A percentile compares a stretch with the other conserved stretches of the same genome.
These are phyloP conservation scores for Aspergillus puulaauensis DNA, from an alignment of 2,329 filamentous ascomycete genomes.

Conservation along the genomic window DNA sequence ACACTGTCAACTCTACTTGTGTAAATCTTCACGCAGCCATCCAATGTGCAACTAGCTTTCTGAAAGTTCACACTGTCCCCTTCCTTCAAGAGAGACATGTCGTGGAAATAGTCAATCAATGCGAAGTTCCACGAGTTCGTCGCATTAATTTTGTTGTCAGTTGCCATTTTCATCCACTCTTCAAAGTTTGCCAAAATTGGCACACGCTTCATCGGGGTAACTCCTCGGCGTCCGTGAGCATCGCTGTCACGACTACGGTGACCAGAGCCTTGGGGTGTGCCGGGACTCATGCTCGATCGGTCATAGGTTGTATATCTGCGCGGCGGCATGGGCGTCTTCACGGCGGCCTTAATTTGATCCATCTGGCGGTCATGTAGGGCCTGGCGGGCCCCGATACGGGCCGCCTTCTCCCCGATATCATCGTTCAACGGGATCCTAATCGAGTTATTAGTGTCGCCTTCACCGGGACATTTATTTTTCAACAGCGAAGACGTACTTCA, in stretches of 20 bases:
- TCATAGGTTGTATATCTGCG: constrained; percentile 39
- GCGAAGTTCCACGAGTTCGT: constrained; percentile 99
- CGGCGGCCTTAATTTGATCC: constrained; percentile 84
- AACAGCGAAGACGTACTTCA: constrained; percentile 42
- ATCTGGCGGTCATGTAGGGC: constrained; percentile 86
- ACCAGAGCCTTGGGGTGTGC: constrained; percentile 47
- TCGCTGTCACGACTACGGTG: constrained; percentile 43
- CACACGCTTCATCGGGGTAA: constrained; percentile 94
- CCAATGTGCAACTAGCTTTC: constrained; percentile 94
- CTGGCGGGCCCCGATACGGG: constrained; percentile 81
- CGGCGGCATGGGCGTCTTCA: constrained; percentile 43
- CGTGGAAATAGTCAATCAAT: constrained; percentile 99
- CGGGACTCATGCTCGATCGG: constrained; percentile 46
- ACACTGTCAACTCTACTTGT: constrained; percentile 98
- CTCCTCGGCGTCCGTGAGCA: constrained; percentile 66
- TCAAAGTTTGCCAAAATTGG: constrained; percentile 97
- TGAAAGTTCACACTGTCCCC: constrained; percentile 98
- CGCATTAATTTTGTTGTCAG: constrained; percentile 98
- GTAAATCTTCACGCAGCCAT: constrained; percentile 99
- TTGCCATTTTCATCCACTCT: constrained; percentile 99
- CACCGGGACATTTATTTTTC: not conserved
- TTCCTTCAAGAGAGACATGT: constrained; percentile 96
- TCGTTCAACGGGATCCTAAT: constrained; percentile 90
- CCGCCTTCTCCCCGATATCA: constrained; percentile 87
- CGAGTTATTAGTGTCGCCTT: constrained; percentile 16